These are phyloP conservation scores for Alternaria tenuissima DNA, from an alignment of 2,329 filamentous ascomycete species.

Conservation along the genomic window DNA sequence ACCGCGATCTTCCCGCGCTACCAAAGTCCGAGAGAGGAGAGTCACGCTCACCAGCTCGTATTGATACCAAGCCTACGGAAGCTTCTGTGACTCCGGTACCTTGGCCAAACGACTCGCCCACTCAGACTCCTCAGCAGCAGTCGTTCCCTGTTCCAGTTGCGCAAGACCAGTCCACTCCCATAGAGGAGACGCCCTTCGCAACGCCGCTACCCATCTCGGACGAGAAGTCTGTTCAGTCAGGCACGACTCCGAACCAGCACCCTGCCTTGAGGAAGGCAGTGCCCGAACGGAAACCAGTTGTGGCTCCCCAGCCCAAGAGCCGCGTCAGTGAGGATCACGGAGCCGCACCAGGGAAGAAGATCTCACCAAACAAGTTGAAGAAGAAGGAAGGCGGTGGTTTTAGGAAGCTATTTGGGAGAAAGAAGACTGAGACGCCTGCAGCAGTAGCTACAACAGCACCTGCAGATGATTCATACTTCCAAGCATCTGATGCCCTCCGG, in stretches of 20 bases:
- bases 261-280: slow-evolving; percentile 52
- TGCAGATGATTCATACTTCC: slow-evolving; percentile 29
- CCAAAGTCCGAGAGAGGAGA: slow-evolving; percentile 43
- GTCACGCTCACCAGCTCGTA: slow-evolving; percentile 41
- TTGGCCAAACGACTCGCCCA: slow-evolving; percentile 37
- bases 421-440: slow-evolving; percentile 40
- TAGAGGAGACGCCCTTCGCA: slow-evolving; percentile 11
- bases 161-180: slow-evolving; percentile 1
- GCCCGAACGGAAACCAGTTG: slow-evolving; percentile 33
- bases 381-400: slow-evolving; percentile 50
- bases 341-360: slow-evolving; percentile 36
- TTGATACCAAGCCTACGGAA: slow-evolving; percentile 31
- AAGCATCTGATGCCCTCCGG: slow-evolving; percentile 31
- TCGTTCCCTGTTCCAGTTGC: slow-evolving; percentile 16
- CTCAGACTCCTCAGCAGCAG: slow-evolving; percentile 42
- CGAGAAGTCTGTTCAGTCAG: slow-evolving; percentile 37
- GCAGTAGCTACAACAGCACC: slow-evolving; percentile 24
- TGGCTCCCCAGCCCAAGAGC: slow-evolving; percentile 19
- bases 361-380: slow-evolving; percentile 48
- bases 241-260: slow-evolving; percentile 47
- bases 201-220: slow-evolving; percentile 29
- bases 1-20: slow-evolving; percentile 54
- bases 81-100: slow-evolving; percentile 46
- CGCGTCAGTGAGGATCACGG: slow-evolving; percentile 33
- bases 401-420: slow-evolving; percentile 52